Percentiles rank a stretch among this genome's conserved stretches.
Conservation (phyloP, 768 basidiomycete species). For the Lentinula lateritia region DNA sequence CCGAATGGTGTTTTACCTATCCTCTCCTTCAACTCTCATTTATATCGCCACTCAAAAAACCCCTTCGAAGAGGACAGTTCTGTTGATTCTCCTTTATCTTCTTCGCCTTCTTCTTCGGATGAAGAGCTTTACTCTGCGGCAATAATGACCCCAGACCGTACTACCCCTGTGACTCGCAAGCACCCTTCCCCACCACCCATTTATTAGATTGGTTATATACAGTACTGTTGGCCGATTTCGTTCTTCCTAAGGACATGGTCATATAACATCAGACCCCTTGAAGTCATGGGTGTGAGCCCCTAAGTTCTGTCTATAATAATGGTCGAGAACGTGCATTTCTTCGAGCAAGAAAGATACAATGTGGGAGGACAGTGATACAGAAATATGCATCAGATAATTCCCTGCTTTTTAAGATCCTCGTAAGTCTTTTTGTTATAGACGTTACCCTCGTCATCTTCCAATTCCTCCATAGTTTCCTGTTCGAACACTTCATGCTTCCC, state of each 20-base stretch:
- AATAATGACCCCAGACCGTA: slow-evolving; percentile 47
- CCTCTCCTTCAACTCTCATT: slow-evolving; percentile 24
- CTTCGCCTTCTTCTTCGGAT: slow-evolving; percentile 78
- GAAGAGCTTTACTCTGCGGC: slow-evolving; percentile 80
- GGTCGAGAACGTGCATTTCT: too few relatives aligned
- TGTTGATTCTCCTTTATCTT: slow-evolving; percentile 61
- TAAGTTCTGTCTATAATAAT: too few relatives aligned
- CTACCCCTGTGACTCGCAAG: not conserved
- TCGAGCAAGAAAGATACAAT: too few relatives aligned
- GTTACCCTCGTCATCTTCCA: slow-evolving; percentile 98
- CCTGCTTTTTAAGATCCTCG: slow-evolving; percentile 94
- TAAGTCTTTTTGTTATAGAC: slow-evolving; percentile 99
- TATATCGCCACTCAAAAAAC: slow-evolving; percentile 31
- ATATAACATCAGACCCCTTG: too few relatives aligned
- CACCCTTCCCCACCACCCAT: not conserved
- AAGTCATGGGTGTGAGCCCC: too few relatives aligned
- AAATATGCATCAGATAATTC: slow-evolving; percentile 53
- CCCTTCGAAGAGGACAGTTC: slow-evolving; percentile 58
- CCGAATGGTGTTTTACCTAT: slow-evolving; percentile 52
- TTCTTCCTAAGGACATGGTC: too few relatives aligned
- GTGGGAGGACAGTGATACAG: too few relatives aligned
- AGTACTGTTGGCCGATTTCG: not conserved
- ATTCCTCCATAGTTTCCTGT: slow-evolving; percentile 94
- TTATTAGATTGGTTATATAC: not conserved
- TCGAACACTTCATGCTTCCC: slow-evolving; percentile 92